phyloP scores from a whole-genome alignment of 495 filamentous ascomycete species.

The Acidiella bohemica region DNA sequence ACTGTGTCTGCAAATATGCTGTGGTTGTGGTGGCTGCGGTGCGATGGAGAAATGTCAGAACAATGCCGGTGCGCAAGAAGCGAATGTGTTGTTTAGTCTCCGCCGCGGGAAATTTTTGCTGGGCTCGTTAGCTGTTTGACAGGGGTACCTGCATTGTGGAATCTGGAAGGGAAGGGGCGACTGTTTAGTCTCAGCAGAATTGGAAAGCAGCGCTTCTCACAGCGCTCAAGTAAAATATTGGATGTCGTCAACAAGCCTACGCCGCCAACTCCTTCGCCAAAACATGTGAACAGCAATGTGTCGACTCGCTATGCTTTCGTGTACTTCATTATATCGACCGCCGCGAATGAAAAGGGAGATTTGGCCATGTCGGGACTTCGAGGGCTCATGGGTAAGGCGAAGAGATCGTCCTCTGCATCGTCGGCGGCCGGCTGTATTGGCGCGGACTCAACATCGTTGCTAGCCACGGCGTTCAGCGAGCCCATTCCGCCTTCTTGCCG shows the following conservation, averaged over 20 bases:
- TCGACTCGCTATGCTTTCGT: neutral
- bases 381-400: slow-evolving; percentile 68
- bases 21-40: no score
- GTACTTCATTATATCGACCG: slow-evolving; percentile 17
- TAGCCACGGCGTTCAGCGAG: slow-evolving; percentile 26
- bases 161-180: no score
- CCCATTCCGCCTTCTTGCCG: slow-evolving; percentile 33
- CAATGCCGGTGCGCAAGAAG: no score
- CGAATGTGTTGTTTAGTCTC: no score
- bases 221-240: no score
- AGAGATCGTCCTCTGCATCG: slow-evolving; percentile 57
- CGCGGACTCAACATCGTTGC: slow-evolving; percentile 7
- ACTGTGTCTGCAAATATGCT: no score
- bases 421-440: slow-evolving; percentile 13
- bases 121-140: no score
- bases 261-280: neutral
- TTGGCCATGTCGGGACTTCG: slow-evolving; percentile 58
- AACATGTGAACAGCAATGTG: neutral
- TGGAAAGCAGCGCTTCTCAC: no score
- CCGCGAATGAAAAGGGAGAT: slow-evolving; percentile 19
- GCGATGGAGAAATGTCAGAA: no score
- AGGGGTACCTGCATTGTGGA: no score
- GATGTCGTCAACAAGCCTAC: neutral
- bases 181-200: no score
- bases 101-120: no score